Evolutionary conservation across 2,329 filamentous ascomycete species (phyloP), one percentile per base, ranked within the genome.

Genomic region (Penicillium glabrum): DNA sequence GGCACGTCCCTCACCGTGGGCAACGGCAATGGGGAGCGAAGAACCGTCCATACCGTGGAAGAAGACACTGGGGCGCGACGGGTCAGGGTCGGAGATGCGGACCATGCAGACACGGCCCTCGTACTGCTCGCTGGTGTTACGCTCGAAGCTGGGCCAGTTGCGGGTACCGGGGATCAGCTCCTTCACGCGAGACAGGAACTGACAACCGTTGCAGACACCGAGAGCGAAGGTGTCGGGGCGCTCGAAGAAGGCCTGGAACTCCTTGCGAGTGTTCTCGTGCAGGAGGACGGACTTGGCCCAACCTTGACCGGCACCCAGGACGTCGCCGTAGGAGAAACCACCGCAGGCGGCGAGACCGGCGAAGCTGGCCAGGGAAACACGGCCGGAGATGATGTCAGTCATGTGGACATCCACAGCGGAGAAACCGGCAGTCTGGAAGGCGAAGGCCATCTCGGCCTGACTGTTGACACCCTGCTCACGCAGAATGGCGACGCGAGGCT

Each of bases 381-480:
- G 89, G 11, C 86, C 86, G 24, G 91, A 86, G 54, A 98, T 87
- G 48, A 89, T 82, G 67, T 98, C 93, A 3, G 89, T 95, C 95
- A 99, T 98, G 81, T 97, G 93, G 1, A 98, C 89, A 70, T 99
- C 93, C 46, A 98, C 85, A 14, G 93, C 86, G 49, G 92, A 88
- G 78, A 98, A 98, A 37, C 93, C 93, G 44, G 95, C 93, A 35
- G 87, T 87, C 63, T 89, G 87, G 82, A 98, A 98, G 48, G 93
- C 92, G 70, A 96, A 98, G 1, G 95, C 95, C 91, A 99, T 96
- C 75, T 99, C 95, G n/a, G 91, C 88, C 68, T 97, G 86, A 43
- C 93, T 91, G 77, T 99, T 98, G 64, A 96, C 91, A 72, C 95
- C 95, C 74, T 97, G 92, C 75, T 98, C 95, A 70, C 95, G 85